Conservation (phyloP, 768 basidiomycete species). For the Phlebiopsis gigantea region DNA sequence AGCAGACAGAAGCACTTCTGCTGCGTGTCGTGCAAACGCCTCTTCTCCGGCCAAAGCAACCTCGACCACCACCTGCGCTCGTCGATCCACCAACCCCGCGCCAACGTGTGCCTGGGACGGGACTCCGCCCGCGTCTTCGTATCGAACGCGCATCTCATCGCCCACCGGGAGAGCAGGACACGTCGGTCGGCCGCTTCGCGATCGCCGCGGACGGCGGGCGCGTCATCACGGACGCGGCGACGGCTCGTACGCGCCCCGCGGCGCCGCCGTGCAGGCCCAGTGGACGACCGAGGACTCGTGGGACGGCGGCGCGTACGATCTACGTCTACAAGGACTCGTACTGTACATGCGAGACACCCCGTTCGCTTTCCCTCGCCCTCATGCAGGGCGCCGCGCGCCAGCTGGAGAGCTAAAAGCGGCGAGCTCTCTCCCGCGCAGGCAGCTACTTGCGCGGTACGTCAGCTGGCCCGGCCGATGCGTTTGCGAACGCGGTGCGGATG, state of each 20-base stretch:
- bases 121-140: conserved; percentile 44
- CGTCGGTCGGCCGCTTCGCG: conserved; percentile 46
- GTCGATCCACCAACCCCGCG: conserved; percentile 42
- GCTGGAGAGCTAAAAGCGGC: too few relatives aligned
- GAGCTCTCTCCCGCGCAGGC: too few relatives aligned
- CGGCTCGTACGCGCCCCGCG: conserved; percentile 6
- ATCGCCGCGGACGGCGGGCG: conserved; percentile 35
- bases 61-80: conserved; percentile 41
- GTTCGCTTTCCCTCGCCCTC: too few relatives aligned
- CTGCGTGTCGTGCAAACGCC: conserved; percentile 2
- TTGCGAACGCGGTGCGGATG: too few relatives aligned
- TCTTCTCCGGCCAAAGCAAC: conserved; percentile 35
- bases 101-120: conserved; percentile 28
- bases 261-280: conserved; percentile 27
- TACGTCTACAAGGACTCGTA: too few relatives aligned
- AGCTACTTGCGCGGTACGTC: too few relatives aligned
- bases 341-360: too few relatives aligned
- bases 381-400: too few relatives aligned
- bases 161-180: conserved; percentile 55
- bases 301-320: conserved; percentile 46
- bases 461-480: too few relatives aligned
- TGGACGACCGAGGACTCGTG: conserved; percentile 36
- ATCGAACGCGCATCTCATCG: conserved; percentile 46
- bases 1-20: conserved; percentile 7
- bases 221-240: conserved; percentile 45